A percentile compares a stretch with the other conserved stretches of the same genome.
These are phyloP conservation scores for Nissolia schottii DNA, from an alignment of 306 rosid genomes.

Conservation along the genomic window DNA sequence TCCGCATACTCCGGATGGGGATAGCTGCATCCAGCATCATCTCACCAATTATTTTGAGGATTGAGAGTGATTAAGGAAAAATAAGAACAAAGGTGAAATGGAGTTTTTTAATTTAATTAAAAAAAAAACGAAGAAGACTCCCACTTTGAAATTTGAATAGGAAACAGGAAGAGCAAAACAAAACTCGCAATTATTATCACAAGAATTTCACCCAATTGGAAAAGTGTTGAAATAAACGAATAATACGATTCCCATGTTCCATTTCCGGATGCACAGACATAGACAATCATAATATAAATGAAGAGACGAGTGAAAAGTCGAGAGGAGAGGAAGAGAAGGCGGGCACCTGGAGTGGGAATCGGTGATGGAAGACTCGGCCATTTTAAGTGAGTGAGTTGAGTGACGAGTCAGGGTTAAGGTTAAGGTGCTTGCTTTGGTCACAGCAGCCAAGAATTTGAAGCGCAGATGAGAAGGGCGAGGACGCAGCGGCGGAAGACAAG, in stretches of 20 bases:
- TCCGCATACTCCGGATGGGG: constrained; percentile 52
- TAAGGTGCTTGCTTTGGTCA: neutral
- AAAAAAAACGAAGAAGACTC: neutral
- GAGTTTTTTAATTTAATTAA: neutral
- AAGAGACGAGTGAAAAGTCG: neutral
- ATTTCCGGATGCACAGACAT: neutral
- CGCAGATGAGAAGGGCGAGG: neutral
- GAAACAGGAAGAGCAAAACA: neutral
- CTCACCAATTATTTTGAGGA: constrained; percentile 21
- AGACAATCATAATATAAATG: neutral
- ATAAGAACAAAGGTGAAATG: neutral
- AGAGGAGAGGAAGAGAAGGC: constrained; percentile 9
- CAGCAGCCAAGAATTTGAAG: neutral
- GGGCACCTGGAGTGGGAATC: constrained; percentile 51
- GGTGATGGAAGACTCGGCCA: constrained; percentile 35
- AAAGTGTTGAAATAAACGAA: neutral
- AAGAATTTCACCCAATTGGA: neutral
- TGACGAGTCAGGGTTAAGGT: neutral
- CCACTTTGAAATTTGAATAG: neutral
- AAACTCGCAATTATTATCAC: neutral
- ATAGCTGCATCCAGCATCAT: constrained; percentile 31
- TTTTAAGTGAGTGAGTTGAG: constrained; percentile 8
- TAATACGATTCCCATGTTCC: neutral
- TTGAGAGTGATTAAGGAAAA: neutral
- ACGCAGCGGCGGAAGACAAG: neutral